phyloP scores from a whole-genome alignment of 192 early-diverging fungal species.

The Endogone sp. region DNA sequence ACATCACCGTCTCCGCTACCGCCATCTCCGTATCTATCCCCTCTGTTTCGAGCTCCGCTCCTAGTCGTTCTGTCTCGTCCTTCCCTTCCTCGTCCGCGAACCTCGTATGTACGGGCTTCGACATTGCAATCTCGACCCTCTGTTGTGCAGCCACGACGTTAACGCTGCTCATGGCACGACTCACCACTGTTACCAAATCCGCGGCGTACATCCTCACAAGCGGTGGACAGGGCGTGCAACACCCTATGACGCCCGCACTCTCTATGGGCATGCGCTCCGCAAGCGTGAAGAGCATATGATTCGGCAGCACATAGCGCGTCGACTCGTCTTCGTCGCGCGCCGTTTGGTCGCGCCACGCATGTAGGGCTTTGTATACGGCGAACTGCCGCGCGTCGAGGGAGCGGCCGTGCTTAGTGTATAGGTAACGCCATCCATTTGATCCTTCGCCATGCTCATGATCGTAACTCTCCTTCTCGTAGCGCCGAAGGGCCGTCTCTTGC shows the following conservation, averaged over 20 bases:
- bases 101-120: background rate
- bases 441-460: slow-evolving; percentile 79
- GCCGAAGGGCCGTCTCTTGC: slow-evolving; percentile 57
- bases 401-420: slow-evolving; percentile 60
- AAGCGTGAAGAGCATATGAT: slow-evolving; percentile 80
- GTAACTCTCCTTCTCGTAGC: slow-evolving; percentile 81
- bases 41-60: background rate
- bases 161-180: slow-evolving; percentile 16
- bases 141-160: background rate
- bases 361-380: slow-evolving; percentile 82
- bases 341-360: slow-evolving; percentile 87
- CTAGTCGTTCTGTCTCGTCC: background rate
- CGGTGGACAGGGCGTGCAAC: slow-evolving; percentile 80
- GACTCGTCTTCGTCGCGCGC: slow-evolving; percentile 96
- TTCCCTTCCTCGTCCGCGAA: slow-evolving; percentile 1
- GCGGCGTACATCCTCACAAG: slow-evolving; percentile 77
- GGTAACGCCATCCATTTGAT: slow-evolving; percentile 68
- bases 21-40: background rate
- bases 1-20: background rate
- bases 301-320: slow-evolving; percentile 81
- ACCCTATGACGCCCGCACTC: slow-evolving; percentile 56
- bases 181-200: slow-evolving; percentile 67
- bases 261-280: slow-evolving; percentile 73
- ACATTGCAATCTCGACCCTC: background rate
- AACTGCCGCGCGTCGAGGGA: slow-evolving; percentile 54